Base-by-base conservation (phyloP, 2,329 filamentous ascomycete species). In the Cephalotrichum gorgonifer region DNA sequence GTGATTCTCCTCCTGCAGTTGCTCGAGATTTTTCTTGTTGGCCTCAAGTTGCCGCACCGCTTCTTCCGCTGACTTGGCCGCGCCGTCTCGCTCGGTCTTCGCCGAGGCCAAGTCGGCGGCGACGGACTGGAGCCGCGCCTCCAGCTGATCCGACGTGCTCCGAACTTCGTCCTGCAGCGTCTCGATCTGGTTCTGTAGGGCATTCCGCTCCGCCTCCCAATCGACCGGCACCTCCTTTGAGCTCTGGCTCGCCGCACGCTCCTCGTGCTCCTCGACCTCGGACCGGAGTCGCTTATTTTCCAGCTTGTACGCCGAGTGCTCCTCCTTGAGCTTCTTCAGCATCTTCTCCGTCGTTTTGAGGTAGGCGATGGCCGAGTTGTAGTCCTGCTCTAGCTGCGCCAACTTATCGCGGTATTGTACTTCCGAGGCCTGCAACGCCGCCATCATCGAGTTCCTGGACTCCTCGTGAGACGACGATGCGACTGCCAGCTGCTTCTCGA, bases 281-380 rank as follows among this genome's bases (percentile, higher is more conserved):
- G 81, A 78, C 64, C 93, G 90, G 38, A 98, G 73, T 52, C 86
- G 85, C 17, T 75, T 72, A 60, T 96, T 96, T 53, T 93, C 86
- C 12, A 81, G 70, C 75, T 97, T 97, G 69, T 94, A 93, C 51
- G 89, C 87, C 49, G 85, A 76, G n/a, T 98, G 75, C 68, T 98
- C 93, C 60, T 96, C 89, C 71, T 97, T 97, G 76, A 98, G 91
- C 65, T 94, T 91, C 67, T 93, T 90, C 44, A 98, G 79, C 89
- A 98, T 96, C 76, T 96, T 97, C 68, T 98, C 93, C 2, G 93
- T 97, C 51, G 93, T 93, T 67, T 95, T 94, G 56, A 98, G 88
- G 61, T 98, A 98, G 66, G 96, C 93, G 45, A 97, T 90, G 15
- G 93, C 91, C 39, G 93, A 95, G 65, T 96, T 89, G 63, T 98